Base-by-base conservation (phyloP, 352 stramenopile species). In the Lagenidium sp. region DNA sequence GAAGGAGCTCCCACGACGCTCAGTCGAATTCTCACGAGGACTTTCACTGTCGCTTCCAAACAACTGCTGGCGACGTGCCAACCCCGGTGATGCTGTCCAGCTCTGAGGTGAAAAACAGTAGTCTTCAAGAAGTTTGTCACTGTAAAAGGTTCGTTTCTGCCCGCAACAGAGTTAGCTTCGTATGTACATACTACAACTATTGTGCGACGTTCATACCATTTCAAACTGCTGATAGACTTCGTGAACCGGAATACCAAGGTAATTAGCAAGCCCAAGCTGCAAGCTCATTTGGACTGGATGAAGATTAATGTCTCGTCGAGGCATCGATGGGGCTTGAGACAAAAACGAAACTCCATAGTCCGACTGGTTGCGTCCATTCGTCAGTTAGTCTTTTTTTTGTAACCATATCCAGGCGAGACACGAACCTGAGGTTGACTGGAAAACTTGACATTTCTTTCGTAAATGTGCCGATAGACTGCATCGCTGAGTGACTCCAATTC, bases 101-200 rank as follows among this genome's bases (percentile, higher is more conserved):
- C 81, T 93, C 36, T 89, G 73, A 2, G 81, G 81, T 0, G 78
- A 89, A 37, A 84, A 88, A 43, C 78, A 90, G 21, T 86, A 82
- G 35, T 93, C 65, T 48, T 90, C 78, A 15, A 87, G 43, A 6
- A 93, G 41, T 35, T 89, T 89, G 58, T 93, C 78, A 26, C 74
- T 83, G 60, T 89, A 93, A 30, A 63, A 65, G 12, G 50, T 55
- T 16, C 80, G 75, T 83, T 87, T 90, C 80, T 93, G 43, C 11
- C 29, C 37, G 24, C 13, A 3, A 36, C 0, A 40, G n/a, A n/a
- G n/a, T n/a, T n/a, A n/a, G n/a, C n/a, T n/a, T n/a, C n/a, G n/a
- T n/a, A n/a, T n/a, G n/a, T n/a, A n/a, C n/a, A n/a, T n/a, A n/a
- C n/a, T n/a, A n/a, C n/a, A n/a, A n/a, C n/a, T n/a, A n/a, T n/a